Conservation (phyloP, 768 basidiomycete species). For the Xanthoconium purpureum region DNA sequence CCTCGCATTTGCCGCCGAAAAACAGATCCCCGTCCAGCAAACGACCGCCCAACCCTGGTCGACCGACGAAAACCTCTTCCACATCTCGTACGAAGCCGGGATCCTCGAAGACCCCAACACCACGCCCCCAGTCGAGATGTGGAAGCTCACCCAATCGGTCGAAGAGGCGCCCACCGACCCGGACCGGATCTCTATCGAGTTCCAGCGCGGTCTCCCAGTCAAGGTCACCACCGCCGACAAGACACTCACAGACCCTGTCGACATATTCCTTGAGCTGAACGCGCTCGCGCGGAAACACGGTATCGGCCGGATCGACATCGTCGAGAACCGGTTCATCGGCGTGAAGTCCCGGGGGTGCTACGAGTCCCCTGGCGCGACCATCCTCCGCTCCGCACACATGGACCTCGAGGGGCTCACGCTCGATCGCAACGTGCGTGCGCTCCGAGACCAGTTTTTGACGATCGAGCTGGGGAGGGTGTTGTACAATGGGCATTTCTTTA, state of each 20-base stretch:
- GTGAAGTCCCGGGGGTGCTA: constrained; percentile 99
- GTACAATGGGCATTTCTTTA: constrained; percentile 99
- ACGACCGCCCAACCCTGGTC: constrained; percentile 98
- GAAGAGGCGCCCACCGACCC: constrained; percentile 77
- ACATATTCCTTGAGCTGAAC: constrained; percentile 91
- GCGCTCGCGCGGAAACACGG: constrained; percentile 92
- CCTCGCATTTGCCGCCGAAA: constrained; percentile 83
- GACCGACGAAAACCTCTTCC: constrained; percentile 99
- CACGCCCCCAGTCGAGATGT: constrained; percentile 96
- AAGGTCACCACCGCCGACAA: constrained; percentile 65
- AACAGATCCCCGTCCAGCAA: constrained; percentile 90
- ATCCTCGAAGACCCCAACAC: constrained; percentile 96
- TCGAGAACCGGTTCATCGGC: constrained; percentile 99
- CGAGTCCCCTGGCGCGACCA: constrained; percentile 95
- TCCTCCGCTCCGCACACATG: constrained; percentile 91
- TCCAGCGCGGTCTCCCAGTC: constrained; percentile 81
- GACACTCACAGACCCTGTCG: constrained; percentile 86
- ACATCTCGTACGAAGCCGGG: constrained; percentile 99
- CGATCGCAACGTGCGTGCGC: constrained; percentile 92
- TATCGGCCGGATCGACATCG: constrained; percentile 96
- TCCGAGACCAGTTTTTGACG: constrained; percentile 94
- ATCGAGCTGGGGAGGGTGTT: constrained; percentile 85
- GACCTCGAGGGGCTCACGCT: constrained; percentile 98
- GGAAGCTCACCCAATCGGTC: constrained; percentile 90
- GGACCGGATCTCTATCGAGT: constrained; percentile 82